Evolutionary conservation across 208 protist genomes (phyloP).

Genomic region (Leishmania turanica): DNA sequence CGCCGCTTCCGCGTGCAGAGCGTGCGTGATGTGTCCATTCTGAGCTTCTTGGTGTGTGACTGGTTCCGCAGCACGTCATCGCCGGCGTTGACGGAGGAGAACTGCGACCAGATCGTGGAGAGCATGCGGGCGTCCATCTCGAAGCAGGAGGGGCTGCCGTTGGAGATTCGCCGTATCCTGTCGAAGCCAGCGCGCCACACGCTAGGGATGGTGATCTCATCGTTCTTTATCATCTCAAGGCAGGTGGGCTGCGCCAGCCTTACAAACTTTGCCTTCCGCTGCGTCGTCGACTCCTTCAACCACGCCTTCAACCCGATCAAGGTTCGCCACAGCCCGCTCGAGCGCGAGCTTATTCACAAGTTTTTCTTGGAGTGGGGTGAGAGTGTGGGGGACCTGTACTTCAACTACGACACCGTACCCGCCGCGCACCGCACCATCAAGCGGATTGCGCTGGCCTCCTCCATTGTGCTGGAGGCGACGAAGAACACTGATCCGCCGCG

Average conservation of each 20-base stretch:
- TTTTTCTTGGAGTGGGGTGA: slow-evolving; percentile 76
- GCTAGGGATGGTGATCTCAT: slow-evolving; percentile 75
- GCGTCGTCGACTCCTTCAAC: slow-evolving; percentile 70
- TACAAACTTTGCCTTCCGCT: slow-evolving; percentile 60
- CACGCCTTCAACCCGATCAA: slow-evolving; percentile 81
- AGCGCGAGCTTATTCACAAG: slow-evolving; percentile 68
- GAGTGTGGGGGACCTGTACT: slow-evolving; percentile 75
- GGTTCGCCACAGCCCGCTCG: slow-evolving; percentile 64
- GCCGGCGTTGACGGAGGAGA: slow-evolving; percentile 60
- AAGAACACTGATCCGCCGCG: slow-evolving; percentile 8
- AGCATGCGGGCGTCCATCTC: slow-evolving; percentile 45
- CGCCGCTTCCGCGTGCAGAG: slow-evolving; percentile 64
- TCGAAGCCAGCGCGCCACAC: slow-evolving; percentile 76
- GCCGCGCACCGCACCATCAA: slow-evolving; percentile 55
- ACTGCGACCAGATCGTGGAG: slow-evolving; percentile 63
- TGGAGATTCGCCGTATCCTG: slow-evolving; percentile 54
- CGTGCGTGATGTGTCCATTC: slow-evolving; percentile 55
- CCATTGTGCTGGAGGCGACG: slow-evolving; percentile 46
- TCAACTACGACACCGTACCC: slow-evolving; percentile 59
- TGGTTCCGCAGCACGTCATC: slow-evolving; percentile 78
- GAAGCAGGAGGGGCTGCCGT: slow-evolving; percentile 38
- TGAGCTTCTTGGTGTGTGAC: slow-evolving; percentile 80
- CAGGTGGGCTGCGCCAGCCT: slow-evolving; percentile 38
- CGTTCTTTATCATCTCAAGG: slow-evolving; percentile 62
- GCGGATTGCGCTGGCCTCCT: slow-evolving; percentile 68